Conservation (phyloP, 495 filamentous ascomycete species). For the Bathelium albidoporum region DNA sequence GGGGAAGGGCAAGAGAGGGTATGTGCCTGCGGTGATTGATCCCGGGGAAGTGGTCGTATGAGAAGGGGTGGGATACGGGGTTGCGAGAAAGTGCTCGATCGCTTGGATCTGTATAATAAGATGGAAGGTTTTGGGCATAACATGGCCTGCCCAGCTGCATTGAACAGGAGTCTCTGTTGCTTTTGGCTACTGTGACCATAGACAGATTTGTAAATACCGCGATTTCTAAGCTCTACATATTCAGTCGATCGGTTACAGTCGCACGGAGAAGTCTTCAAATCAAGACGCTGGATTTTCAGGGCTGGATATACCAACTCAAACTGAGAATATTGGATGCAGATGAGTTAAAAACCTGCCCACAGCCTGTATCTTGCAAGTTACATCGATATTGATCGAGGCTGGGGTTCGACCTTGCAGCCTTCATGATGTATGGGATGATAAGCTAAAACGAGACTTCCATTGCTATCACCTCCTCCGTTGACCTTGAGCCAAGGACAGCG, state of each 20-base stretch:
- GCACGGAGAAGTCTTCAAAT: neutral
- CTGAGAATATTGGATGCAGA: too few relatives aligned
- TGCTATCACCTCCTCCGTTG: too few relatives aligned
- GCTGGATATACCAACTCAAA: too few relatives aligned
- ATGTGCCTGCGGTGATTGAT: slow-evolving; percentile 81
- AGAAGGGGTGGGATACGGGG: slow-evolving; percentile 17
- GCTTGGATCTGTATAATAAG: neutral
- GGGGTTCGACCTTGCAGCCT: too few relatives aligned
- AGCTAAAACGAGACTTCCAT: too few relatives aligned
- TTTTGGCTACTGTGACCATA: neutral
- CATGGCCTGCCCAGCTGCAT: neutral
- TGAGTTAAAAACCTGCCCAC: too few relatives aligned
- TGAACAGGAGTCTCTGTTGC: neutral
- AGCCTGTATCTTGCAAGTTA: too few relatives aligned
- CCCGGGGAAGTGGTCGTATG: slow-evolving; percentile 79
- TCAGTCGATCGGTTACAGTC: neutral
- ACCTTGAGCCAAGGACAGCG: too few relatives aligned
- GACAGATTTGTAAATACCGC: neutral
- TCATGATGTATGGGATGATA: too few relatives aligned
- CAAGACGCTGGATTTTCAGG: too few relatives aligned
- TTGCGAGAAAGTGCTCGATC: neutral
- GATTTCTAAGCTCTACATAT: neutral
- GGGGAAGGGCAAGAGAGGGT: slow-evolving; percentile 44
- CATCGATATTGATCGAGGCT: too few relatives aligned
- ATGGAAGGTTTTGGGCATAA: too few relatives aligned